Percentiles rank a stretch among this genome's conserved stretches.
These are phyloP conservation scores for Cordyceps farinosa DNA, from an alignment of 2,329 filamentous ascomycete genomes.

Conservation along the genomic window DNA sequence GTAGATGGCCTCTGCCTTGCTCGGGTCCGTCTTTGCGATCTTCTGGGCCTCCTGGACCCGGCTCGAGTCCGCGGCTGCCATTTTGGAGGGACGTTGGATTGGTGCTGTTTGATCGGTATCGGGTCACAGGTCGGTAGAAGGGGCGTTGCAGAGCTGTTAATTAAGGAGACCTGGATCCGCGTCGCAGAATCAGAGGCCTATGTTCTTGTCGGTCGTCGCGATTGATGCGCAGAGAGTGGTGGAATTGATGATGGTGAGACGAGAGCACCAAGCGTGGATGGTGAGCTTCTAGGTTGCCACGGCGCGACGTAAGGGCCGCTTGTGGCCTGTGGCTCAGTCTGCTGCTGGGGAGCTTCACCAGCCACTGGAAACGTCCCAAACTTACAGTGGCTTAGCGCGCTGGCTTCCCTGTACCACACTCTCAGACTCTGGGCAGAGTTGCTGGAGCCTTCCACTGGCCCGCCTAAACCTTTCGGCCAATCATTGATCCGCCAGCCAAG, in stretches of 20 bases:
- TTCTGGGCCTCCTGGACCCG: constrained; percentile 86
- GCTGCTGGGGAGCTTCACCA: constrained; percentile 10
- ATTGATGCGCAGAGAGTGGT: background rate
- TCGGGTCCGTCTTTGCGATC: constrained; percentile 73
- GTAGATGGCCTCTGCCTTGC: constrained; percentile 82
- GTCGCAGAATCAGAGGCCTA: background rate
- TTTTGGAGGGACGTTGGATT: constrained; percentile 27
- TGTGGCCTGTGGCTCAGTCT: constrained; percentile 3
- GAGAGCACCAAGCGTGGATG: background rate
- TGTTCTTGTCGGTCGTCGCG: background rate
- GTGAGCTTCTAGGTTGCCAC: constrained; percentile 34
- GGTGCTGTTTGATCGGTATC: background rate
- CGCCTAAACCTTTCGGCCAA: constrained; percentile 14
- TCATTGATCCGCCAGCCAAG: constrained; percentile 19
- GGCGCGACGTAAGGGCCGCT: constrained; percentile 31
- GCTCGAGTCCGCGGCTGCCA: constrained; percentile 57
- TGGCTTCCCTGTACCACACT: too few species aligned
- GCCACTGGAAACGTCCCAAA: background rate
- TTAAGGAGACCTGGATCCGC: background rate
- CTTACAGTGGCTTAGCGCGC: background rate
- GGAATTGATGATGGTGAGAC: constrained; percentile 13
- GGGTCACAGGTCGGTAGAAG: background rate
- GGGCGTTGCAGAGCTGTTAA: background rate
- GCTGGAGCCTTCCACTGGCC: constrained; percentile 15
- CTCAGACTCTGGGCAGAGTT: background rate